Evolutionary conservation across 495 filamentous ascomycete species (phyloP).

Genomic region (Neurospora hispaniola): DNA sequence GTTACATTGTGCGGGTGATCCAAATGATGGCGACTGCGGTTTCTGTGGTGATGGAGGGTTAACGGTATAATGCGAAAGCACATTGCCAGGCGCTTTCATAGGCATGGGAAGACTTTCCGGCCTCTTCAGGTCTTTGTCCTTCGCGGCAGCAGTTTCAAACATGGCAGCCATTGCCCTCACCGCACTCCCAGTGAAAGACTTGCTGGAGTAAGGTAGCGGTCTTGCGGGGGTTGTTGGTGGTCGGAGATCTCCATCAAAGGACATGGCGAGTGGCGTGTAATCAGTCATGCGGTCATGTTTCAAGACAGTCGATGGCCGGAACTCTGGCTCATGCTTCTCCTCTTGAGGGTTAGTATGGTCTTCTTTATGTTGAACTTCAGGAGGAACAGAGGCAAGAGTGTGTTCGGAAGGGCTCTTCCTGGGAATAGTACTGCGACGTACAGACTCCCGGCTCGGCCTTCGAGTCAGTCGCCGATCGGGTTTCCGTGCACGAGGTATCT

Average conservation of each 20-base stretch:
- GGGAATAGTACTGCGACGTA: neutral
- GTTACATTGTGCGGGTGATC: neutral
- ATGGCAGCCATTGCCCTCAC: conserved; percentile 36
- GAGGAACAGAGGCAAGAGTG: neutral
- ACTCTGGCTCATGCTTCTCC: neutral
- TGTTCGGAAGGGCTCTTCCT: neutral
- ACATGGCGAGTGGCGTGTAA: neutral
- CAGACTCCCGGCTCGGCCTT: neutral
- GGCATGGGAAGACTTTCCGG: neutral
- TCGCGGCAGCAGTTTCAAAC: conserved; percentile 25
- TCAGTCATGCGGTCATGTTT: neutral
- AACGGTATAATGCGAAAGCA: conserved; percentile 21
- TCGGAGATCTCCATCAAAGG: neutral
- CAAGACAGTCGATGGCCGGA: neutral
- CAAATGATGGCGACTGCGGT: neutral
- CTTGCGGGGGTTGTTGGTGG: neutral
- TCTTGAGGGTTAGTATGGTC: neutral
- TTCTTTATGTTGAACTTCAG: neutral
- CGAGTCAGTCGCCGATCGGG: neutral
- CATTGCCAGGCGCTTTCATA: conserved; percentile 8
- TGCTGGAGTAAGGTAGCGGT: neutral
- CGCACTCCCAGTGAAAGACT: conserved; percentile 11
- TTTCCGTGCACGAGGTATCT: neutral
- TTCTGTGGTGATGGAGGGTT: conserved; percentile 11
- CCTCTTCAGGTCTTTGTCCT: conserved; percentile 7